A percentile compares a stretch with the other conserved stretches of the same genome.
These are phyloP conservation scores for Hypoxylon sp. DNA, from an alignment of 2,329 filamentous ascomycete species.

Conservation along the genomic window DNA sequence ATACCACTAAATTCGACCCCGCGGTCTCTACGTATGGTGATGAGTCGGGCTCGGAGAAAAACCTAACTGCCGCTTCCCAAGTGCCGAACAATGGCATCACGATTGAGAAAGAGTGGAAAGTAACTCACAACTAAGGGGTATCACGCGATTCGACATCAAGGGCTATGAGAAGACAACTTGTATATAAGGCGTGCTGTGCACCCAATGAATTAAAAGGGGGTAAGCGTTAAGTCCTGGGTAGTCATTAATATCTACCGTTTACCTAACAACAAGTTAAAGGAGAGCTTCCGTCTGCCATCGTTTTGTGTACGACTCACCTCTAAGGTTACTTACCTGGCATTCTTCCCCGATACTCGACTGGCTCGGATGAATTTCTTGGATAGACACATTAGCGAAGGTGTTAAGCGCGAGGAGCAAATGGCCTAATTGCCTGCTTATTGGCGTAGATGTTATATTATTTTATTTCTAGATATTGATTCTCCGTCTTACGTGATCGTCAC, in stretches of 20 bases:
- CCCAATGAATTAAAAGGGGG: background rate
- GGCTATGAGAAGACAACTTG: background rate
- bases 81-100: conserved; percentile 33
- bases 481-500: too few relatives aligned
- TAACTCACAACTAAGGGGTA: conserved; percentile 23
- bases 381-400: background rate
- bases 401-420: too few relatives aligned
- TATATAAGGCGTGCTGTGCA: background rate
- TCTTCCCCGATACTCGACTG: background rate
- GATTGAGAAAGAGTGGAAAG: conserved; percentile 44
- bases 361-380: background rate
- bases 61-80: conserved; percentile 32
- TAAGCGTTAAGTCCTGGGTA: background rate
- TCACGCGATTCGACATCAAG: background rate
- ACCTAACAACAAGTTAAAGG: background rate
- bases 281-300: background rate
- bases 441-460: too few relatives aligned
- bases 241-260: background rate
- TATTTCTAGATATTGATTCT: too few relatives aligned
- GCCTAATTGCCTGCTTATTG: too few relatives aligned
- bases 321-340: background rate
- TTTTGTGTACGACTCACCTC: background rate
- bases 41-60: conserved; percentile 48
- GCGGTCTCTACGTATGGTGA: conserved; percentile 38
- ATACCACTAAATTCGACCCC: conserved; percentile 24